Evolutionary conservation across 345 rosid genomes (phyloP), one percentile per base, ranked within the genome.

Genomic region (Hypericum perforatum): DNA sequence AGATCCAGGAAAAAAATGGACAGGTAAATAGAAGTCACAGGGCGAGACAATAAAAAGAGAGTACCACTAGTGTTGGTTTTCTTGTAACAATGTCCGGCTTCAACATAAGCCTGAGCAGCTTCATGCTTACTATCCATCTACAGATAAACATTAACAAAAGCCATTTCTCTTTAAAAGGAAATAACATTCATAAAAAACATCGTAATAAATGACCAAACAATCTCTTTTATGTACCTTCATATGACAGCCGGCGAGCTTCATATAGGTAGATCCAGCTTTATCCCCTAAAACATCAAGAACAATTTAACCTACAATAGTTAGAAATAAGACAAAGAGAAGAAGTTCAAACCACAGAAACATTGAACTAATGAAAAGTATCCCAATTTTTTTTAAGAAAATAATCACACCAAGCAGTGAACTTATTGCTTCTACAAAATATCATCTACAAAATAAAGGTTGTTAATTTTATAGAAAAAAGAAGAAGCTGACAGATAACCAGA

Each of bases 11-110:
- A 22, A 22, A 22, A 22, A 22, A 22, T 22, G 32, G 32, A 22
- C 4, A 1, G 32, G 32, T 22, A 22, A 22, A 22, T 22, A 22
- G 4, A 4, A 22, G 32, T 22, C 32, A 22, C 32, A 22, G 32
- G 32, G 32, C 32, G 4, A 22, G 32, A 22, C 1, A 22, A 11
- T 46, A 16, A 14, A 13, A 13, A 46, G 11, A n/a, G 29, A 16
- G 7, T 50, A 61, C 71, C 66, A 42, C 45, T 45, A 36, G 39
- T 55, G 14, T 61, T 55, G 8, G 54, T 44, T 51, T 66, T 66
- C 62, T 66, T 66, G 43, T 61, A 66, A 40, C 71, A 66, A 16
- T 43, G 51, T 12, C 65, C 71, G 49, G 71, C 71, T 56, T 66
- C 61, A 5, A 60, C 57, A 15, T 36, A 60, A 49, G 70, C 70